These are phyloP conservation scores for Kazachstania africana DNA, from an alignment of 805 yeast genomes.

Conservation along the genomic window DNA sequence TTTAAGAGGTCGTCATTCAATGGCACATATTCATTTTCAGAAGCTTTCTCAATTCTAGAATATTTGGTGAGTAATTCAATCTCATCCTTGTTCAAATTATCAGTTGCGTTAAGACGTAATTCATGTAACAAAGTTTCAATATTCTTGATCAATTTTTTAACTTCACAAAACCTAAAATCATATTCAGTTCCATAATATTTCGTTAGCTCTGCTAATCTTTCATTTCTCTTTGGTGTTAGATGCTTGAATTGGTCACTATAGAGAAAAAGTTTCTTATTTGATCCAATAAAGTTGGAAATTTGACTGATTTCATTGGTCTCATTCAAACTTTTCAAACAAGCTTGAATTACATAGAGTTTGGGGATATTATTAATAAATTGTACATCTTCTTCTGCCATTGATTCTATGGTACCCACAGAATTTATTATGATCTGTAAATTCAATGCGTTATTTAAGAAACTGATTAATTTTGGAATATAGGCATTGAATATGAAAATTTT, in stretches of 20 bases:
- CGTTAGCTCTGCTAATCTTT: slow-evolving; percentile 5
- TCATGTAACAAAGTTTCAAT: slow-evolving; percentile 13
- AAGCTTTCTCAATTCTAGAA: no score
- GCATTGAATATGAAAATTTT: slow-evolving; percentile 22
- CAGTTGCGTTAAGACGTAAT: slow-evolving; percentile 12
- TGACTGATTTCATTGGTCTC: slow-evolving; percentile 3
- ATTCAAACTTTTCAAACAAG: slow-evolving; percentile 1
- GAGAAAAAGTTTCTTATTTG: slow-evolving; percentile 13
- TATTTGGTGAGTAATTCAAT: no score
- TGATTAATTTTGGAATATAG: slow-evolving; percentile 21
- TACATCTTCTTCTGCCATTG: neutral
- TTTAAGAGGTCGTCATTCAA: no score
- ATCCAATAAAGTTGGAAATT: slow-evolving; percentile 10
- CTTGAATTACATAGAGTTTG: slow-evolving; percentile 2
- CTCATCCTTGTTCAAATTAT: slow-evolving; percentile 1
- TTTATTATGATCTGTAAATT: slow-evolving; percentile 8
- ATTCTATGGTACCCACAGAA: slow-evolving; percentile 5
- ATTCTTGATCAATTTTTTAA: slow-evolving; percentile 5
- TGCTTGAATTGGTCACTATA: slow-evolving; percentile 12
- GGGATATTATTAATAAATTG: slow-evolving; percentile 12
- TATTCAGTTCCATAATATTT: slow-evolving; percentile 11
- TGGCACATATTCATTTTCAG: no score
- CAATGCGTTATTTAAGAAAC: slow-evolving; percentile 15
- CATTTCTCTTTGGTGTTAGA: slow-evolving; percentile 9
- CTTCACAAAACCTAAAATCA: slow-evolving; percentile 5